Percentiles rank a stretch among this genome's conserved stretches.
phyloP scores from a whole-genome alignment of 2,329 filamentous ascomycete genomes.

The Fusarium scirpi region DNA sequence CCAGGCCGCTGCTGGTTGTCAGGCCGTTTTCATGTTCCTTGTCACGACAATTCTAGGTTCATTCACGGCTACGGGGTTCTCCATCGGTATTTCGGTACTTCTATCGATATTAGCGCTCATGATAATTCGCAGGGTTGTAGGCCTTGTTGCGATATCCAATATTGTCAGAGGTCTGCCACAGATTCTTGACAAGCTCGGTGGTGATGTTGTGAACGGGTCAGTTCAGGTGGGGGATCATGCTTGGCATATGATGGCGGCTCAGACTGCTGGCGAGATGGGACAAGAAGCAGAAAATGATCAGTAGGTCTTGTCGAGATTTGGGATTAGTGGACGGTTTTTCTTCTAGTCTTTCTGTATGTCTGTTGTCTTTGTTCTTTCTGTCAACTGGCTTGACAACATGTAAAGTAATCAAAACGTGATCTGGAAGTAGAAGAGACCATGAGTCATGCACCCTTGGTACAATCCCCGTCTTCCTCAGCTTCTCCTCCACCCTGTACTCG shows the following conservation, averaged over 20 bases:
- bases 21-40: not conserved
- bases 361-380: not conserved
- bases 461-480: too few species aligned
- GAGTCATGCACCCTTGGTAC: too few species aligned
- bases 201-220: fast-evolving
- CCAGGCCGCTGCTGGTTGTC: fast-evolving
- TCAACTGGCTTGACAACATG: fast-evolving
- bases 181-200: not conserved
- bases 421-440: not conserved
- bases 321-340: too few species aligned
- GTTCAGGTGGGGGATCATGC: not conserved
- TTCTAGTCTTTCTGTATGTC: too few species aligned
- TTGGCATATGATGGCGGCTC: not conserved
- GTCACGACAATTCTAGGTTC: not conserved
- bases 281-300: fast-evolving
- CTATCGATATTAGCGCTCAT: fast-evolving
- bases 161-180: not conserved
- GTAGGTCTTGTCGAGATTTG: too few species aligned
- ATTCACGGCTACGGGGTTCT: not conserved
- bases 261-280: not conserved
- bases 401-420: not conserved
- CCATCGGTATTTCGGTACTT: not conserved
- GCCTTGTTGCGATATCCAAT: fast-evolving
- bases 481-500: too few species aligned
- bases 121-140: fast-evolving